phyloP scores from a whole-genome alignment of 176 grass and related monocot genomes.

The Canna indica region DNA sequence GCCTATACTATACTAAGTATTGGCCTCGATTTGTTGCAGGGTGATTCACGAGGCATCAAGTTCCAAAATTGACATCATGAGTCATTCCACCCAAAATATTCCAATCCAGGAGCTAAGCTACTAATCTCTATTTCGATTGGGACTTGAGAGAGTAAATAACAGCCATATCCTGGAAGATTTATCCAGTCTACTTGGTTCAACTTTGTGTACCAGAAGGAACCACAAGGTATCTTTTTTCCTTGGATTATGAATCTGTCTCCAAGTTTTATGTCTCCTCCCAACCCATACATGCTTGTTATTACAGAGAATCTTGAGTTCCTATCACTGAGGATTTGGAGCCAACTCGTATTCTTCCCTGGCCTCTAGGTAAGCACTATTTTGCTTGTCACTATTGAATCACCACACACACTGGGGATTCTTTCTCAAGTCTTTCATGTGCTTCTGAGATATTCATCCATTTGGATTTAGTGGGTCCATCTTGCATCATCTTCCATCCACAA shows the following conservation, averaged over 20 bases:
- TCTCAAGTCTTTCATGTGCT: neutral
- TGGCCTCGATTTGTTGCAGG: neutral
- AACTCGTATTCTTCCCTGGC: neutral
- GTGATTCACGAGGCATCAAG: neutral
- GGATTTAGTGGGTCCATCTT: neutral
- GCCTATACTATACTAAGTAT: neutral
- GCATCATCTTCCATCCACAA: neutral
- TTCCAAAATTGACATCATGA: neutral
- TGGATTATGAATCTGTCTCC: neutral
- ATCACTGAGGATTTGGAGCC: neutral
- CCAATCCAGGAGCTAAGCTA: neutral
- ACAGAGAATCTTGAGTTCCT: neutral
- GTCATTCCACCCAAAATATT: neutral
- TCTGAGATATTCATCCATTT: neutral
- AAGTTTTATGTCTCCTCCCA: neutral
- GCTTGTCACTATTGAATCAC: neutral
- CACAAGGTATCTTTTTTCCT: neutral
- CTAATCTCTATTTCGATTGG: neutral
- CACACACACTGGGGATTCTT: neutral
- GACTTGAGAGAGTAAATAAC: neutral
- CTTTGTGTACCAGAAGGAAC: neutral
- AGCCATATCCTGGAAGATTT: neutral
- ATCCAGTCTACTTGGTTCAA: neutral
- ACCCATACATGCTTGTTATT: neutral
- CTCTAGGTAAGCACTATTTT: neutral